Evolutionary conservation across 192 early-diverging fungal genomes (phyloP).

Genomic region (Coemansia sp.): DNA sequence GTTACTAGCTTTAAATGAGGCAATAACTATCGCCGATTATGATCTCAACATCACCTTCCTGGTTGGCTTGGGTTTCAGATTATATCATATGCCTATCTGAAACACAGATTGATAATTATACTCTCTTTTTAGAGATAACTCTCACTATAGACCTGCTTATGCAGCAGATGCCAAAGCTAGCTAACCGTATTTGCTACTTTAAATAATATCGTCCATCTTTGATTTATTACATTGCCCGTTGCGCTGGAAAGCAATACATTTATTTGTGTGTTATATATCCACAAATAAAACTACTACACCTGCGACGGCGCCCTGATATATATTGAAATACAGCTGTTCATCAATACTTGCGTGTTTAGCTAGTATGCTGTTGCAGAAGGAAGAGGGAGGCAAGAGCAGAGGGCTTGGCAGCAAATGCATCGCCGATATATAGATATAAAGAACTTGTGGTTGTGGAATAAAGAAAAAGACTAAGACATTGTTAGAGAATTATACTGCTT

Average conservation of each 20-base stretch:
- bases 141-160: too few species aligned
- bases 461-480: too few species aligned
- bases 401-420: too few species aligned
- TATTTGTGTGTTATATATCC: too few species aligned
- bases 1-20: not conserved
- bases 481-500: too few species aligned
- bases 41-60: not conserved
- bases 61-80: not conserved
- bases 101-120: not conserved
- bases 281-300: not conserved
- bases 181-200: not conserved
- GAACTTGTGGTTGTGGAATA: too few species aligned
- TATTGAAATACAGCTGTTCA: not conserved
- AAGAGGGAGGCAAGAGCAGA: too few species aligned
- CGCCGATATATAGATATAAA: too few species aligned
- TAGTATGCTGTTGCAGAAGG: too few species aligned
- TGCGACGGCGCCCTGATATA: not conserved
- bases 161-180: not conserved
- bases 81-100: not conserved
- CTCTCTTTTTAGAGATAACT: too few species aligned
- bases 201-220: not conserved
- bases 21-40: not conserved
- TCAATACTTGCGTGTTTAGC: not conserved
- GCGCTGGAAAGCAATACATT: not conserved
- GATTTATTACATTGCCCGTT: not conserved